phyloP scores from a whole-genome alignment of 73 alveolate genomes.

The Breviolum minutum region DNA sequence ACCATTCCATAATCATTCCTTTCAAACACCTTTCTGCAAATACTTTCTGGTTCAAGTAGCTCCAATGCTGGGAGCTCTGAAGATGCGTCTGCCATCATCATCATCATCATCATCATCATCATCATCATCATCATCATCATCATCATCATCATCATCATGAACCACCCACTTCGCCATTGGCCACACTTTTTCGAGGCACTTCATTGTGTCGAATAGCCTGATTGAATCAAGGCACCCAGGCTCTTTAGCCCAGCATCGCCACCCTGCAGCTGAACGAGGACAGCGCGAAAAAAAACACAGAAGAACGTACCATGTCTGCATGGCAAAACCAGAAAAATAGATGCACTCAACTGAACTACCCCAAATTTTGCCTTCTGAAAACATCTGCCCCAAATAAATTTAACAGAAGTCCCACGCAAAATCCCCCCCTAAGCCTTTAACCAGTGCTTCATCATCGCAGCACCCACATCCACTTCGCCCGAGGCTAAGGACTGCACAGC shows the following conservation, averaged over 20 bases:
- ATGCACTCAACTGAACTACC: neutral
- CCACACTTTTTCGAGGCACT: neutral
- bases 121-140: neutral
- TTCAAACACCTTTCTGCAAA: too few species aligned
- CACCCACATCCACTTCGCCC: slow-evolving; percentile 86
- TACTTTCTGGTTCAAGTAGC: too few species aligned
- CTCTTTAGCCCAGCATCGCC: slow-evolving; percentile 95
- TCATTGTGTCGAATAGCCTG: slow-evolving; percentile 47
- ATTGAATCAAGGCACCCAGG: slow-evolving; percentile 68
- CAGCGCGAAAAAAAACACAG: too few species aligned
- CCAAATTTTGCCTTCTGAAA: neutral
- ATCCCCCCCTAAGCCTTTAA: slow-evolving; percentile 24
- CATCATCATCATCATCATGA: neutral
- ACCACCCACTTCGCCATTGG: neutral
- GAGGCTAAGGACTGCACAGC: slow-evolving; percentile 87
- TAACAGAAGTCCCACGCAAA: neutral
- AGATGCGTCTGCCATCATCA: too few species aligned
- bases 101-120: too few species aligned
- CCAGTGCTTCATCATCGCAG: slow-evolving; percentile 88
- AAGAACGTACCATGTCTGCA: too few species aligned
- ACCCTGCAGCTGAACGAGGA: slow-evolving; percentile 10
- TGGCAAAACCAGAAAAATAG: neutral
- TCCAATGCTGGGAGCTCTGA: too few species aligned
- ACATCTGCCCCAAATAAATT: neutral
- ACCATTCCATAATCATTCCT: too few species aligned